A percentile compares a stretch with the other conserved stretches of the same genome.
Evolutionary conservation across 2,329 filamentous ascomycete genomes (phyloP).

Genomic region (Ceratocystis papillata): DNA sequence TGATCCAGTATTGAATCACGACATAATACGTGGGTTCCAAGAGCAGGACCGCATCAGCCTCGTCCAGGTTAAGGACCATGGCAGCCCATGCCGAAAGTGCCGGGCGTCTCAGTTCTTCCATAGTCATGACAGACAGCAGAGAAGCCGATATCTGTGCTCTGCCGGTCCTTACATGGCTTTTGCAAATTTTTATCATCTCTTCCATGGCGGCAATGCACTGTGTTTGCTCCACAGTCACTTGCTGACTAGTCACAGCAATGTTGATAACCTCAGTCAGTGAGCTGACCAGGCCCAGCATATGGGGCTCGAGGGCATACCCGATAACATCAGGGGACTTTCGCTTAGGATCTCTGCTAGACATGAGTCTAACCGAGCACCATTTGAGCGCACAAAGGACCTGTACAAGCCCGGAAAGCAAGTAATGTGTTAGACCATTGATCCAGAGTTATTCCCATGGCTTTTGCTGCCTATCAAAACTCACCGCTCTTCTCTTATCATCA

Average conservation of each 20-base stretch:
- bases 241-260: constrained; percentile 45
- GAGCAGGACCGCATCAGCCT: constrained; percentile 67
- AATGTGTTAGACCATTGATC: neutral
- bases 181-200: constrained; percentile 72
- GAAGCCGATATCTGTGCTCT: constrained; percentile 94
- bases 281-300: constrained; percentile 79
- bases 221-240: constrained; percentile 55
- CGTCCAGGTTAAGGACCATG: constrained; percentile 62
- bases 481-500: constrained; percentile 45
- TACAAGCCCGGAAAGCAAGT: no score
- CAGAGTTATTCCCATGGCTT: neutral
- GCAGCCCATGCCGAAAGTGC: constrained; percentile 78
- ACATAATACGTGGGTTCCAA: constrained; percentile 85
- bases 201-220: constrained; percentile 73
- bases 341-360: constrained; percentile 35
- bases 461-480: constrained; percentile 34
- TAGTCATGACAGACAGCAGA: constrained; percentile 69
- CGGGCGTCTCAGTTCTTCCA: constrained; percentile 60
- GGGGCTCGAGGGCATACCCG: constrained; percentile 65
- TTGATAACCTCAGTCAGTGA: constrained; percentile 71
- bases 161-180: constrained; percentile 61
- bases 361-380: constrained; percentile 37
- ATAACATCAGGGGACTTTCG: constrained; percentile 48
- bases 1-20: constrained; percentile 67
- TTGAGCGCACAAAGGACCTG: constrained; percentile 33